phyloP scores from a whole-genome alignment of 192 early-diverging fungal species.

The Endogone sp. region DNA sequence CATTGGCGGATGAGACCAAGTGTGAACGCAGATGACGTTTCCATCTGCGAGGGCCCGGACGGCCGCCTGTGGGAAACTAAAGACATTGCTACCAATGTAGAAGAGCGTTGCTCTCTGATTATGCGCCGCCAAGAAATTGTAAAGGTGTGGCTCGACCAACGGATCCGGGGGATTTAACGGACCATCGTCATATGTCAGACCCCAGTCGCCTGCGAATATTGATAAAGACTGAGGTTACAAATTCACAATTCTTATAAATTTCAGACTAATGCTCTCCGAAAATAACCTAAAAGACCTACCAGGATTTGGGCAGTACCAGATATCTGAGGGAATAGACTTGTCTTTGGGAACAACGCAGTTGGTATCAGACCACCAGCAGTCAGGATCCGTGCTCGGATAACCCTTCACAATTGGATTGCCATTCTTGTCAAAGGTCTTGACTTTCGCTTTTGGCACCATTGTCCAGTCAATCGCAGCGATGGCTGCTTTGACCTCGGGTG shows the following conservation, averaged over 20 bases:
- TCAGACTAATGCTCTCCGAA: slow-evolving; percentile 9
- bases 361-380: slow-evolving; percentile 22
- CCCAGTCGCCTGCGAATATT: slow-evolving; percentile 13
- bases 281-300: too few relatives aligned
- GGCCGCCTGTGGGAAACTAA: slow-evolving; percentile 27
- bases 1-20: slow-evolving; percentile 58
- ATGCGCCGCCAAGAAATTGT: slow-evolving; percentile 31
- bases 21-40: slow-evolving; percentile 59
- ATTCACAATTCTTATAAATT: not conserved
- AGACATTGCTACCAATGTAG: slow-evolving; percentile 40
- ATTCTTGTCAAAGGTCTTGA: slow-evolving; percentile 9
- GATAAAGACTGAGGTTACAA: not conserved
- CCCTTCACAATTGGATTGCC: slow-evolving; percentile 16
- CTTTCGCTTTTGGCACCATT: slow-evolving; percentile 21
- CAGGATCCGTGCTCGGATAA: slow-evolving; percentile 14
- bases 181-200: slow-evolving; percentile 32
- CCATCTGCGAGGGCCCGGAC: slow-evolving; percentile 38
- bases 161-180: slow-evolving; percentile 16
- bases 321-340: slow-evolving; percentile 25
- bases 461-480: slow-evolving; percentile 24
- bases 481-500: slow-evolving; percentile 21
- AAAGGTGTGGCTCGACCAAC: slow-evolving; percentile 30
- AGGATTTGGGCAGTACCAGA: slow-evolving; percentile 19
- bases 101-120: slow-evolving; percentile 42
- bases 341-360: slow-evolving; percentile 21